phyloP scores from a whole-genome alignment of 495 filamentous ascomycete species.

The Tuber indicum region DNA sequence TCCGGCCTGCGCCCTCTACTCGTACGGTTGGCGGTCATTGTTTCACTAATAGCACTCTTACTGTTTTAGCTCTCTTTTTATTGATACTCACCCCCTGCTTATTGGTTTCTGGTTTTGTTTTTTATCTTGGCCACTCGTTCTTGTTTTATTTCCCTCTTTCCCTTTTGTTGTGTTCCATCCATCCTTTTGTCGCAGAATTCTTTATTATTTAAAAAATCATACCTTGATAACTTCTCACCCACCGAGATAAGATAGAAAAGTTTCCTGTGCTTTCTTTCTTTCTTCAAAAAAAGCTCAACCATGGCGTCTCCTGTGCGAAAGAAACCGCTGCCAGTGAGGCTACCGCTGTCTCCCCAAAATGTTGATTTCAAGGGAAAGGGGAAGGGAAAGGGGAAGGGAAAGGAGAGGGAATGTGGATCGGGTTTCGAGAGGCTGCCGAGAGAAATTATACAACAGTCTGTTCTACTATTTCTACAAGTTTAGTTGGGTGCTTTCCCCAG shows the following conservation, averaged over 20 bases:
- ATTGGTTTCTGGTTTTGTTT: neutral
- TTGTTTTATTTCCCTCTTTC: neutral
- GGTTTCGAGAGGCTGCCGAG: conserved; percentile 44
- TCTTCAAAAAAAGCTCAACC: conserved; percentile 10
- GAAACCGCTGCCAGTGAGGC: conserved; percentile 20
- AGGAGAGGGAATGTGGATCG: conserved; percentile 27
- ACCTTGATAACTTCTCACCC: neutral
- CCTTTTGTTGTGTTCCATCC: neutral
- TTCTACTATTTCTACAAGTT: neutral
- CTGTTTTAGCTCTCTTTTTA: neutral
- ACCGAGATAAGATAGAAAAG: neutral
- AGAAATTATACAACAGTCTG: conserved; percentile 48
- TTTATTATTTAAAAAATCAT: neutral
- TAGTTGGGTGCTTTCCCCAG: neutral
- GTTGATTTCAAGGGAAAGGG: conserved; percentile 26
- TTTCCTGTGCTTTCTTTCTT: neutral
- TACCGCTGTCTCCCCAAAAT: neutral
- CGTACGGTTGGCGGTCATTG: neutral
- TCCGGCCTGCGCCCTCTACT: neutral
- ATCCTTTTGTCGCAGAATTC: neutral
- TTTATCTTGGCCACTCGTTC: neutral
- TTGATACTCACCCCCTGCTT: neutral
- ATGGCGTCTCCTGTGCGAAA: conserved; percentile 34
- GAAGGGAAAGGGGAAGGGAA: conserved; percentile 41
- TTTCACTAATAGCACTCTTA: neutral